phyloP scores from a whole-genome alignment of 2,329 filamentous ascomycete species.

The Exserohilum turcica region DNA sequence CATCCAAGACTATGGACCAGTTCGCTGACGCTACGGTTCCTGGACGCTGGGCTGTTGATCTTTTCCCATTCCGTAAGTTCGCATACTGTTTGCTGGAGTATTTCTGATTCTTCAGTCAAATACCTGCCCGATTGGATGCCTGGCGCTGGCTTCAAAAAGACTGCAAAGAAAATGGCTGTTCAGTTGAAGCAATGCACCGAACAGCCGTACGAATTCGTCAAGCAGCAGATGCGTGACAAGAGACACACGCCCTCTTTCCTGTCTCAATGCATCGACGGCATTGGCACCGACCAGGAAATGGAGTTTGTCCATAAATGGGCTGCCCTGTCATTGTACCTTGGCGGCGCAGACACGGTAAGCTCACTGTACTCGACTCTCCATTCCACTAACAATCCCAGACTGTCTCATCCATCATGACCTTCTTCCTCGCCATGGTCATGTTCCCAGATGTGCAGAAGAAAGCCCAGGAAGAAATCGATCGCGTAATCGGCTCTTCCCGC shows the following conservation, averaged over 20 bases:
- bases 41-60: slow-evolving; percentile 54
- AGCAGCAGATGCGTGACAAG: slow-evolving; percentile 46
- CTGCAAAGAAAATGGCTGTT: slow-evolving; percentile 26
- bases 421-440: slow-evolving; percentile 60
- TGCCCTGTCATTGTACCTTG: slow-evolving; percentile 50
- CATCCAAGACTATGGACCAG: slow-evolving; percentile 47
- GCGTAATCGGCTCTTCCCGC: slow-evolving; percentile 52
- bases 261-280: slow-evolving; percentile 46
- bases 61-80: slow-evolving; percentile 50
- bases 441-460: slow-evolving; percentile 56
- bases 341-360: slow-evolving; percentile 51
- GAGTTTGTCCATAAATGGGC: slow-evolving; percentile 50
- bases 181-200: slow-evolving; percentile 40
- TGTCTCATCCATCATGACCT: slow-evolving; percentile 49
- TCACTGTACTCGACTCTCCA: neutral
- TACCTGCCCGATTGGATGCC: slow-evolving; percentile 55
- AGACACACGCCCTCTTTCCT: slow-evolving; percentile 47
- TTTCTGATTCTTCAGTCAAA: slow-evolving; percentile 27
- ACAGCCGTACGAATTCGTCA: slow-evolving; percentile 52
- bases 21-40: slow-evolving; percentile 51
- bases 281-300: slow-evolving; percentile 35
- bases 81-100: neutral
- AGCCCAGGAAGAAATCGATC: slow-evolving; percentile 55
- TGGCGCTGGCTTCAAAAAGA: slow-evolving; percentile 41
- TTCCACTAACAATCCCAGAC: slow-evolving; percentile 32